Conservation (phyloP, 306 rosid species). For the Lotus japonicus region DNA sequence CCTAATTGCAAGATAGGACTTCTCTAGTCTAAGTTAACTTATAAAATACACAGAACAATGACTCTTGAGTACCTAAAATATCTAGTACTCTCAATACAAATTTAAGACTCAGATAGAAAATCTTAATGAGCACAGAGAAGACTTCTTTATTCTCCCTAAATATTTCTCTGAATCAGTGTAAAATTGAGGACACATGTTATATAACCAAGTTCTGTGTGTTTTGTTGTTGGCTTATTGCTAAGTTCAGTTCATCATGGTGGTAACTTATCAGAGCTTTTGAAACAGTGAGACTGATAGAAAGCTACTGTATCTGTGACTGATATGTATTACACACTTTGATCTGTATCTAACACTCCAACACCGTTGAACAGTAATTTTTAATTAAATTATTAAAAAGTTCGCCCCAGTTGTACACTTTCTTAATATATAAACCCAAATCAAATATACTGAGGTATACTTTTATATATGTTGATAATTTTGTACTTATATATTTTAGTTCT, state of each 20-base stretch:
- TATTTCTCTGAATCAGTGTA: slow-evolving; percentile 1
- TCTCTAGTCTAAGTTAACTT: background rate
- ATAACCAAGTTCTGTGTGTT: background rate
- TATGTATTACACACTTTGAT: background rate
- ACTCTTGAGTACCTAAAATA: background rate
- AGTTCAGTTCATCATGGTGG: background rate
- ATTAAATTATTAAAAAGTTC: background rate
- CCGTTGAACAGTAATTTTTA: background rate
- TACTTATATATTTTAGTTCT: background rate
- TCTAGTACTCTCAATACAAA: background rate
- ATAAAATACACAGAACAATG: background rate
- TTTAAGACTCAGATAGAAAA: background rate
- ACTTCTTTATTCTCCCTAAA: background rate
- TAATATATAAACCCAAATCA: background rate
- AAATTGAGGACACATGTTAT: background rate
- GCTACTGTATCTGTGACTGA: background rate
- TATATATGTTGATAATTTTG: background rate
- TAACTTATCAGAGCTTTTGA: background rate
- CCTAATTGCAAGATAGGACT: background rate
- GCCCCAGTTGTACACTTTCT: background rate
- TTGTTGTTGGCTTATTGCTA: background rate
- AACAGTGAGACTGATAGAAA: background rate
- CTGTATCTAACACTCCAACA: background rate
- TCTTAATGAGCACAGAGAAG: background rate
- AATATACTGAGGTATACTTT: background rate